These are phyloP conservation scores for Reutealis trisperma DNA, from an alignment of 345 rosid species.

Conservation along the genomic window DNA sequence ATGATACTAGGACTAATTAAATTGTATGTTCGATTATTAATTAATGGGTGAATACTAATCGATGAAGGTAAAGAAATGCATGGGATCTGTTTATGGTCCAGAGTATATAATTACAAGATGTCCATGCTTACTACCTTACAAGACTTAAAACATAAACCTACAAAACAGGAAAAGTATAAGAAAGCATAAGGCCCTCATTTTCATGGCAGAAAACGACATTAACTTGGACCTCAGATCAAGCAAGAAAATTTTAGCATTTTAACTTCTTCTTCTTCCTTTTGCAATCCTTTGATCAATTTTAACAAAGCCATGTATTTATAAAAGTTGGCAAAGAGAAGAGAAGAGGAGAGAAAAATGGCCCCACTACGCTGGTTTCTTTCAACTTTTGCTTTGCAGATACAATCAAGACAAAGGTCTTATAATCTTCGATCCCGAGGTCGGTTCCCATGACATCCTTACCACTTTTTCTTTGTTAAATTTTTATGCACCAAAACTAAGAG, in stretches of 20 bases:
- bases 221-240: neutral
- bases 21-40: too few relatives aligned
- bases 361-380: neutral
- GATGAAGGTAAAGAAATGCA: neutral
- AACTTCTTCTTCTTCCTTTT: neutral
- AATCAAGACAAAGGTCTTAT: constrained; percentile 27
- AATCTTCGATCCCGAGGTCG: constrained; percentile 35
- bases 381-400: constrained; percentile 32
- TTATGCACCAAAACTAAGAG: too few relatives aligned
- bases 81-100: neutral
- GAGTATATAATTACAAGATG: neutral
- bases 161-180: neutral
- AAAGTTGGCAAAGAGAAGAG: constrained; percentile 17
- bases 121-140: neutral
- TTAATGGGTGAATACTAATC: too few relatives aligned
- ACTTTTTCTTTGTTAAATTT: constrained; percentile 4
- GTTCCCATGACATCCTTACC: constrained; percentile 17
- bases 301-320: constrained; percentile 15
- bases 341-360: neutral
- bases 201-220: neutral
- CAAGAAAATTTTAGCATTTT: neutral
- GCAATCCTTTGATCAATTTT: neutral
- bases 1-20: too few relatives aligned
- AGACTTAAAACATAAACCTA: neutral
- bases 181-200: neutral